Evolutionary conservation across 495 filamentous ascomycete species (phyloP).

Genomic region (Neurospora sublineolata): DNA sequence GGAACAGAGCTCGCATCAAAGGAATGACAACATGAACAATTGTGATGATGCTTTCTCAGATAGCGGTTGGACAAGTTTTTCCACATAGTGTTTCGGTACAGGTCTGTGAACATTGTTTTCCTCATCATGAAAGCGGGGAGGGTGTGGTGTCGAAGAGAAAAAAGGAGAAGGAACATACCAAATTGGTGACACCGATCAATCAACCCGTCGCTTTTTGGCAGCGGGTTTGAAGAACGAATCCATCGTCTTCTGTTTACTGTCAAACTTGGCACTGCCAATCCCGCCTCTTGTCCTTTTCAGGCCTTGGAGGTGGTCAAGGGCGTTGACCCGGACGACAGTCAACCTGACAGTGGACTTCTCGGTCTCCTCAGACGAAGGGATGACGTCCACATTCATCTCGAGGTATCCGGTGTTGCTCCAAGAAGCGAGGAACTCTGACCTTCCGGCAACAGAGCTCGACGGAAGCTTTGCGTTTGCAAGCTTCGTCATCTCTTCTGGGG

Average conservation of each 20-base stretch:
- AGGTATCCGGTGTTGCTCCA: constrained; percentile 37
- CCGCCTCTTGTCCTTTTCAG: constrained; percentile 67
- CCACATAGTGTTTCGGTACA: constrained; percentile 62
- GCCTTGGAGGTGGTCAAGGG: constrained; percentile 53
- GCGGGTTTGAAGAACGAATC: constrained; percentile 55
- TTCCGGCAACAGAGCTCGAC: background rate
- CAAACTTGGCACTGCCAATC: constrained; percentile 62
- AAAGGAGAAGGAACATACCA: constrained; percentile 24
- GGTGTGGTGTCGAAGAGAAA: background rate
- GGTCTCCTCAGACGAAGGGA: background rate
- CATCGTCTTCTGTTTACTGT: constrained; percentile 58
- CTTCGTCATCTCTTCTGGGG: constrained; percentile 8
- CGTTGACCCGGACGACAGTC: constrained; percentile 46
- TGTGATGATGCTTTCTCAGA: constrained; percentile 42
- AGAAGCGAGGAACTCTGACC: constrained; percentile 12
- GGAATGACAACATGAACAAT: constrained; percentile 1
- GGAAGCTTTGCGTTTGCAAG: background rate
- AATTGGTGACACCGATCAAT: background rate
- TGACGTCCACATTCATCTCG: constrained; percentile 5
- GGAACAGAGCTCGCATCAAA: constrained; percentile 6
- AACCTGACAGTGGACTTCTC: constrained; percentile 12
- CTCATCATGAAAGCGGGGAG: constrained; percentile 43
- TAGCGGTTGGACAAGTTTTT: constrained; percentile 64
- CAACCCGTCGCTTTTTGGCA: constrained; percentile 38
- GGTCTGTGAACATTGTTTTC: constrained; percentile 63